Conservation (phyloP, 1,284 basidiomycete genomes). For the Rhizopogon hawkerae region DNA sequence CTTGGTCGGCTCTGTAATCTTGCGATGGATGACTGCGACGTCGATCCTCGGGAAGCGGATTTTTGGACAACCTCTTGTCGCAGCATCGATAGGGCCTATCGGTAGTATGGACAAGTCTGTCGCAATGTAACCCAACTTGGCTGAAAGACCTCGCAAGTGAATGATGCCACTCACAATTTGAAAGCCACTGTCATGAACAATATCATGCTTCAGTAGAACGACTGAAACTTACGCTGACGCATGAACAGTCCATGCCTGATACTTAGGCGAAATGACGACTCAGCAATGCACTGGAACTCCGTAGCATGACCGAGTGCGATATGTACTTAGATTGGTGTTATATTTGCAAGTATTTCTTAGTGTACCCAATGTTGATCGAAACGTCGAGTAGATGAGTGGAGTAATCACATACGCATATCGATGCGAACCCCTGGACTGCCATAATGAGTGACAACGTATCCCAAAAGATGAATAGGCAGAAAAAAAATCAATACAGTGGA, state of each 20-base stretch:
- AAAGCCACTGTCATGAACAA: neutral
- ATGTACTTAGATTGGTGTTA: neutral
- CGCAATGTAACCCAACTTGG: neutral
- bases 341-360: neutral
- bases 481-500: constrained; percentile 14
- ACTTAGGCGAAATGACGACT: too few species aligned
- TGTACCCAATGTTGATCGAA: neutral
- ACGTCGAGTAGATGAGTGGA: too few species aligned
- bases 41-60: constrained; percentile 29
- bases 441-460: neutral
- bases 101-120: neutral
- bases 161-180: neutral
- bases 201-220: too few species aligned
- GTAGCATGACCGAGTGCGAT: neutral
- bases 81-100: neutral
- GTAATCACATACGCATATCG: neutral
- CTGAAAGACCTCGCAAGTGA: neutral
- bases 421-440: neutral
- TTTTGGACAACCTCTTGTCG: constrained; percentile 6
- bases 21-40: constrained; percentile 72
- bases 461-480: constrained; percentile 14
- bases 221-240: neutral
- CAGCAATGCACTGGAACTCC: neutral
- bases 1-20: constrained; percentile 33
- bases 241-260: neutral